Conservation (phyloP, 1,139 yeast genomes). For the Pichia sp. region DNA sequence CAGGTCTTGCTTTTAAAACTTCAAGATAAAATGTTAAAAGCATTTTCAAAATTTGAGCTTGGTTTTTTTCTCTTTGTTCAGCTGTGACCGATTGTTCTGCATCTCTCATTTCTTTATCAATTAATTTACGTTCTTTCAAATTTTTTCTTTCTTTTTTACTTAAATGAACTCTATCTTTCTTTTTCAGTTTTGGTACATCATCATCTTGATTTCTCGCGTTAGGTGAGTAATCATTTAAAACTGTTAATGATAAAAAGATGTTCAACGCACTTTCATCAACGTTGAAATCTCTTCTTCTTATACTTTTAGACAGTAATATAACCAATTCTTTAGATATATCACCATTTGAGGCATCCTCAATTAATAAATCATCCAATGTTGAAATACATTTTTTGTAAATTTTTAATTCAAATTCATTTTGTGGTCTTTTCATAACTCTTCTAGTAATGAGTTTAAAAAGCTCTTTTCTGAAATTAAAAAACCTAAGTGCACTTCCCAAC, state of each 20-base stretch:
- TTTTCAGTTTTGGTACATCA: slow-evolving; percentile 49
- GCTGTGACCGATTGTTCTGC: slow-evolving; percentile 86
- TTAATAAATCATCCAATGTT: slow-evolving; percentile 57
- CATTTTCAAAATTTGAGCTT: slow-evolving; percentile 74
- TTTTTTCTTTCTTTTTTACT: slow-evolving; percentile 84
- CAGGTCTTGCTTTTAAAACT: slow-evolving; percentile 57
- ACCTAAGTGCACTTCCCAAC: slow-evolving; percentile 58
- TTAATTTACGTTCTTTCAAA: slow-evolving; percentile 76
- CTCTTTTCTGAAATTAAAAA: slow-evolving; percentile 75
- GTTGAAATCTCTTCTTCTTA: slow-evolving; percentile 67
- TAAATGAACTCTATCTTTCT: slow-evolving; percentile 83
- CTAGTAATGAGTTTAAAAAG: slow-evolving; percentile 61
- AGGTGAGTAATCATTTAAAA: slow-evolving; percentile 79
- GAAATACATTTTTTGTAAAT: slow-evolving; percentile 56
- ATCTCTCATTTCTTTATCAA: slow-evolving; percentile 79
- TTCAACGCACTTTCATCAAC: slow-evolving; percentile 82
- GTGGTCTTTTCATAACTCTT: slow-evolving; percentile 53
- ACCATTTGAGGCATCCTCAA: slow-evolving; percentile 68
- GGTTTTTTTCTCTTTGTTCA: slow-evolving; percentile 79
- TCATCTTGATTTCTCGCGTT: slow-evolving; percentile 40
- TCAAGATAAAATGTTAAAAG: slow-evolving; percentile 71
- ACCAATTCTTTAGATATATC: slow-evolving; percentile 72
- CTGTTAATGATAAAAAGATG: slow-evolving; percentile 62
- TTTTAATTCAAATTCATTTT: slow-evolving; percentile 40
- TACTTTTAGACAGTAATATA: slow-evolving; percentile 58